Evolutionary conservation across 2,329 filamentous ascomycete genomes (phyloP).

Genomic region (Pyrenophora teres): DNA sequence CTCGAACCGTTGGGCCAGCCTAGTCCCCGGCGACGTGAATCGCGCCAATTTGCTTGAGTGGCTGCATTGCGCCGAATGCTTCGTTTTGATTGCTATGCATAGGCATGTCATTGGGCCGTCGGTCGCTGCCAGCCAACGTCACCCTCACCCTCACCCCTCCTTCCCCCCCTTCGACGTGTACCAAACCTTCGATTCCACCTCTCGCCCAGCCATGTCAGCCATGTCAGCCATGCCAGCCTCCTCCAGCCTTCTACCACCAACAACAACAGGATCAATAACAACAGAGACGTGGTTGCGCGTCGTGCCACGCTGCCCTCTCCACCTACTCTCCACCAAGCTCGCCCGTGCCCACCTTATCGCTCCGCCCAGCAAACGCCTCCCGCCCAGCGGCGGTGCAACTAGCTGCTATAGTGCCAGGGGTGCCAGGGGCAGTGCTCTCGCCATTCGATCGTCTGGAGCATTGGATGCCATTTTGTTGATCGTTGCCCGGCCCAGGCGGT

Average conservation of each 20-base stretch:
- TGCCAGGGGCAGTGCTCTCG: slow-evolving; percentile 17
- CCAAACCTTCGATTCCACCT: not conserved
- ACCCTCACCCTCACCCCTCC: not conserved
- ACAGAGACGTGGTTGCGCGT: not conserved
- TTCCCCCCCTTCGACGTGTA: not conserved
- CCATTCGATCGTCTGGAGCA: slow-evolving; percentile 13
- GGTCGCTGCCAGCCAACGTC: not conserved
- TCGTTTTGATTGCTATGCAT: slow-evolving; percentile 1
- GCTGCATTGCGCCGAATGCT: slow-evolving; percentile 9
- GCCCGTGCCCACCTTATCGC: slow-evolving; percentile 20
- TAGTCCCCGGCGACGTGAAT: not conserved
- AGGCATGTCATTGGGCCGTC: not conserved
- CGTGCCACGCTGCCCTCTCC: slow-evolving; percentile 22
- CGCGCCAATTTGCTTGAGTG: not conserved
- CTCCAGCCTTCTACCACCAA: not conserved
- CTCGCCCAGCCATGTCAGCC: not conserved
- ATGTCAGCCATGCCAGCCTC: not conserved
- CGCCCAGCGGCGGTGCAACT: slow-evolving; percentile 9
- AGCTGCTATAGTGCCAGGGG: slow-evolving; percentile 16
- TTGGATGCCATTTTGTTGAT: slow-evolving; percentile 4
- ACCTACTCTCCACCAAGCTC: slow-evolving; percentile 12
- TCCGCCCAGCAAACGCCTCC: slow-evolving; percentile 18
- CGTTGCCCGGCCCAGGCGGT: slow-evolving; percentile 3
- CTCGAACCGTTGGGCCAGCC: slow-evolving; percentile 11
- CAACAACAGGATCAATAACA: not conserved